These are phyloP conservation scores for Gilbertella persicaria DNA, from an alignment of 371 early-diverging fungal species.

Conservation along the genomic window DNA sequence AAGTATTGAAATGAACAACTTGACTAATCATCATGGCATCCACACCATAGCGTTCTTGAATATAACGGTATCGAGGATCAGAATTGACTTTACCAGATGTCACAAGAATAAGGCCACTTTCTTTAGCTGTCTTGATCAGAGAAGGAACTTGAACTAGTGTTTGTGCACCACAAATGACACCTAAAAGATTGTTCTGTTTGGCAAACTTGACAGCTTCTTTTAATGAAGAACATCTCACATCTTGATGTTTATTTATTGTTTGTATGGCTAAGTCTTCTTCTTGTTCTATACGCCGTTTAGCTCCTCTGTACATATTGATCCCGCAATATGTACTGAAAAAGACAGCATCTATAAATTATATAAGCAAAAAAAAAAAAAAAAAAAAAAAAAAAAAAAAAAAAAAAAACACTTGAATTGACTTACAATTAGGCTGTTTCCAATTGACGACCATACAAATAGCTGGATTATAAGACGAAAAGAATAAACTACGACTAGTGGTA, in stretches of 20 bases:
- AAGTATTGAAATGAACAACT: constrained; percentile 47
- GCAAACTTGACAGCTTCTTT: constrained; percentile 76
- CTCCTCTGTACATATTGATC: constrained; percentile 56
- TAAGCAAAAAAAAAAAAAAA: no score
- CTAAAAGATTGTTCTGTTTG: constrained; percentile 78
- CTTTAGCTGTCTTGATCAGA: constrained; percentile 86
- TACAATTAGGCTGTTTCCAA: constrained; percentile 97
- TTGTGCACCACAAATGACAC: constrained; percentile 85
- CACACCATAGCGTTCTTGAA: constrained; percentile 82
- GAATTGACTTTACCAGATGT: constrained; percentile 83
- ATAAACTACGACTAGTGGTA: constrained; percentile 37
- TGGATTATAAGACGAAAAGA: constrained; percentile 91
- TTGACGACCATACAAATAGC: constrained; percentile 89
- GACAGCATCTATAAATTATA: constrained; percentile 68
- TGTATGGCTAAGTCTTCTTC: constrained; percentile 15
- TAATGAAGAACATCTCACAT: constrained; percentile 57
- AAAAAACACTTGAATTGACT: constrained; percentile 18
- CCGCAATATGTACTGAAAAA: constrained; percentile 85
- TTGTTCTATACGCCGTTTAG: constrained; percentile 31
- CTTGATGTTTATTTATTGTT: constrained; percentile 26
- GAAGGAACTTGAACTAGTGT: constrained; percentile 88
- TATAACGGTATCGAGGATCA: constrained; percentile 55
- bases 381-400: background rate
- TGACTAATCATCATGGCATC: constrained; percentile 79
- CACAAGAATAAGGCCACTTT: constrained; percentile 84